Conservation (phyloP, 2,329 filamentous ascomycete species). For the Nemania sp. region DNA sequence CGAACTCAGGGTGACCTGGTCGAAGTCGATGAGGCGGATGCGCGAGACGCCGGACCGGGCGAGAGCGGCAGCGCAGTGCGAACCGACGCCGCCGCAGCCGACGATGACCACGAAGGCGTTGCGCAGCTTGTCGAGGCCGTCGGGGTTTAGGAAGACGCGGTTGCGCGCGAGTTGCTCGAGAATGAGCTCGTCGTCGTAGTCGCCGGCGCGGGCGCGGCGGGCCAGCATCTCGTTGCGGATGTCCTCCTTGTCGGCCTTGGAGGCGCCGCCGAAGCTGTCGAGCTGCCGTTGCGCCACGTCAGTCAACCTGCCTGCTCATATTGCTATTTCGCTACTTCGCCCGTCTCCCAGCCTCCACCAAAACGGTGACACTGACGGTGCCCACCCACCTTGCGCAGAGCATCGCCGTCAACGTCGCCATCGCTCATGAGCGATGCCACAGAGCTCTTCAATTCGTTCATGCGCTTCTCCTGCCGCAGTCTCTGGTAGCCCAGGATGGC, state of each 20-base stretch:
- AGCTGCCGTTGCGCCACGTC: constrained; percentile 48
- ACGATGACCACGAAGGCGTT: constrained; percentile 85
- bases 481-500: constrained; percentile 65
- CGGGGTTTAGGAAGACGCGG: constrained; percentile 83
- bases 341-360: too few species aligned
- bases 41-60: constrained; percentile 87
- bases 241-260: constrained; percentile 59
- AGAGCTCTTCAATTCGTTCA: constrained; percentile 62
- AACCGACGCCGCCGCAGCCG: constrained; percentile 92
- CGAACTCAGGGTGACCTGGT: constrained; percentile 93
- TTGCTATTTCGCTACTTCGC: too few species aligned
- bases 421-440: constrained; percentile 57
- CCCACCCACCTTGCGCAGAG: constrained; percentile 43
- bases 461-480: constrained; percentile 56
- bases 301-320: too few species aligned
- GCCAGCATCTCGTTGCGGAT: constrained; percentile 61
- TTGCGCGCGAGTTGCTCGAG: constrained; percentile 94
- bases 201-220: constrained; percentile 61
- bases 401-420: constrained; percentile 39
- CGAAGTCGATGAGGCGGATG: constrained; percentile 90
- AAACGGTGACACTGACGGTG: neutral
- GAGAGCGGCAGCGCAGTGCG: constrained; percentile 83
- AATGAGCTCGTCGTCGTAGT: constrained; percentile 78
- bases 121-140: constrained; percentile 78
- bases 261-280: constrained; percentile 60